Base-by-base conservation (phyloP, 2,329 filamentous ascomycete genomes). In the Fusarium globosum region DNA sequence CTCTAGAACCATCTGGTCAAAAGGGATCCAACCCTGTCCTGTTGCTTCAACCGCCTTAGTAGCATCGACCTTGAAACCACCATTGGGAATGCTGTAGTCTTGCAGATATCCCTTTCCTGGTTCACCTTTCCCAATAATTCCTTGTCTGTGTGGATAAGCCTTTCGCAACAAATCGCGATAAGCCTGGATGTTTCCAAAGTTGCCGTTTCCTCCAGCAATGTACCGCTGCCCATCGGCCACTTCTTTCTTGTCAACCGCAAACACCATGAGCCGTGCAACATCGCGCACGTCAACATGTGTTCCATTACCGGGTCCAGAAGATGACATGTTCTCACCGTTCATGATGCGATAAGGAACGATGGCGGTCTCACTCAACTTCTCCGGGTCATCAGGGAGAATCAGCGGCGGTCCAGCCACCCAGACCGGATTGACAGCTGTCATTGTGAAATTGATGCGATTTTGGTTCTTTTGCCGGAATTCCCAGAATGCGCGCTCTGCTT, bases 321-420 rank as follows among this genome's bases (percentile, higher is more conserved):
- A 11, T 1, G 67, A 36, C 67, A 69, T 43, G 3, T 69, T 38
- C 6, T 69, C 28, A 0, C 67, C 67, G 11, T 69, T 69, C 57
- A 69, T 46, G 6, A 69, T 69, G 6, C 65, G 65, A 51, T 69
- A 69, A 2, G 65, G 23, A 7, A 69, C 41, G 4, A 69, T 53
- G 18, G 67, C 67, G 21, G 65, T 69, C 35, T 69, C 65, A 42
- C 67, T 69, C 39, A 69, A 41, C 45, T 69, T 69, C 23, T 69
- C 58, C 0, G 67, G 67, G 20, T 69, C 58, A 1, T 69, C 18
- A 2, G 67, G 65, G 2, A 69, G 6, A 21, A 69, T 58, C 16
- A 69, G 26, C 1, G 67, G 67, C 3, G 65, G 67, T 1, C 67
- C 67, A 10, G 58, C 43, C 1, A 69, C 67, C 67, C 67, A 69